These are phyloP conservation scores for Acer negundo DNA, from an alignment of 345 rosid genomes.

Conservation along the genomic window DNA sequence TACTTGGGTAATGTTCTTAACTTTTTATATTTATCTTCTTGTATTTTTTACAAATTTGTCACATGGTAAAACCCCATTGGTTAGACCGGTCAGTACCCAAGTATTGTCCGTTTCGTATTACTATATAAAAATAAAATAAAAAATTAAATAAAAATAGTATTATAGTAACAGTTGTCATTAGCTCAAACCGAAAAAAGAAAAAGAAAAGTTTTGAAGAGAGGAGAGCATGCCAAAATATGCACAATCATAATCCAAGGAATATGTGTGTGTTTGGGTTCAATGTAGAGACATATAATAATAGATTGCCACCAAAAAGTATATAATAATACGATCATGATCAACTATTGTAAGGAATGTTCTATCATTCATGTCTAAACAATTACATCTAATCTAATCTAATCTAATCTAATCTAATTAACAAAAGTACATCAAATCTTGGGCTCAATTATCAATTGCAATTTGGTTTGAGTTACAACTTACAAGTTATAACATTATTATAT, in stretches of 20 bases:
- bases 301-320: background rate
- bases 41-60: too few relatives aligned
- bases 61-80: too few relatives aligned
- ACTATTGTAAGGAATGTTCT: constrained; percentile 29
- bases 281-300: constrained; percentile 1
- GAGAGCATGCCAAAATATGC: background rate
- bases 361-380: constrained; percentile 8
- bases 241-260: constrained; percentile 13
- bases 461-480: background rate
- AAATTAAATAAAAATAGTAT: too few relatives aligned
- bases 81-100: too few relatives aligned
- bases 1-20: too few relatives aligned
- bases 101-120: too few relatives aligned
- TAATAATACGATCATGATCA: constrained; percentile 26
- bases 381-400: background rate
- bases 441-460: background rate
- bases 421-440: constrained; percentile 18
- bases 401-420: background rate
- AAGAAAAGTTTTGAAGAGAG: background rate
- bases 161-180: too few relatives aligned
- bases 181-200: too few relatives aligned
- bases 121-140: too few relatives aligned
- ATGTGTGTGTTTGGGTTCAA: background rate
- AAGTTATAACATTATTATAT: background rate
- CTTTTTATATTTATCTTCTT: too few relatives aligned